Percentiles rank a stretch among this genome's conserved stretches.
These are phyloP conservation scores for Haplosporangium sp. DNA, from an alignment of 371 early-diverging fungal species.

Conservation along the genomic window DNA sequence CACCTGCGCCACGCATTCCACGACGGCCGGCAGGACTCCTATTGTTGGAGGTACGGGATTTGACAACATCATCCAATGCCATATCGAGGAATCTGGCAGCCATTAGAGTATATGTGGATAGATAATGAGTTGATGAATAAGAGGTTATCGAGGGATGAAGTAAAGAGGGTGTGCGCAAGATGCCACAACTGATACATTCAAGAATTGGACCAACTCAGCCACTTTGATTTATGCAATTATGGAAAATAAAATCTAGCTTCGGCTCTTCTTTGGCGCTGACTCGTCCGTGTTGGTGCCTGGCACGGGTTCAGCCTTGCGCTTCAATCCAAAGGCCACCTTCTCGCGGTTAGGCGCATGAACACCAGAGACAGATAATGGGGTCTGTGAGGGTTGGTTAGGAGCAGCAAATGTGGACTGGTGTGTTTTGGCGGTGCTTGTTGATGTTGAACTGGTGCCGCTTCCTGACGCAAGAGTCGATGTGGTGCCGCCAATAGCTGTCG, in stretches of 20 bases:
- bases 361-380: conserved; percentile 44
- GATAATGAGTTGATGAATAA: background rate
- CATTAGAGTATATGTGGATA: conserved; percentile 16
- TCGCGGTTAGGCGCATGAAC: conserved; percentile 55
- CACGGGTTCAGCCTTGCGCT: conserved; percentile 49
- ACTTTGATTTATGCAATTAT: background rate
- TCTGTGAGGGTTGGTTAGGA: conserved; percentile 22
- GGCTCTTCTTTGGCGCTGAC: conserved; percentile 29
- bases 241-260: background rate
- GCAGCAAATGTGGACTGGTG: conserved; percentile 31
- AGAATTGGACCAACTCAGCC: background rate
- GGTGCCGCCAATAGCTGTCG: conserved; percentile 24
- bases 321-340: conserved; percentile 55
- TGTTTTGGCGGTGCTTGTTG: conserved; percentile 6
- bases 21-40: conserved; percentile 33
- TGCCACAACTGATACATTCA: background rate
- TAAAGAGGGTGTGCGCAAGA: background rate
- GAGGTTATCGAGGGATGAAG: background rate
- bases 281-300: conserved; percentile 36
- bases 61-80: conserved; percentile 53
- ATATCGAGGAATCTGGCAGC: conserved; percentile 54
- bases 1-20: conserved; percentile 32
- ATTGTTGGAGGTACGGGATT: conserved; percentile 38
- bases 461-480: conserved; percentile 30
- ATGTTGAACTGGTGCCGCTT: conserved; percentile 25